These are phyloP conservation scores for Cymbidium sinense DNA, from an alignment of 106 monocot genomes.

Conservation along the genomic window DNA sequence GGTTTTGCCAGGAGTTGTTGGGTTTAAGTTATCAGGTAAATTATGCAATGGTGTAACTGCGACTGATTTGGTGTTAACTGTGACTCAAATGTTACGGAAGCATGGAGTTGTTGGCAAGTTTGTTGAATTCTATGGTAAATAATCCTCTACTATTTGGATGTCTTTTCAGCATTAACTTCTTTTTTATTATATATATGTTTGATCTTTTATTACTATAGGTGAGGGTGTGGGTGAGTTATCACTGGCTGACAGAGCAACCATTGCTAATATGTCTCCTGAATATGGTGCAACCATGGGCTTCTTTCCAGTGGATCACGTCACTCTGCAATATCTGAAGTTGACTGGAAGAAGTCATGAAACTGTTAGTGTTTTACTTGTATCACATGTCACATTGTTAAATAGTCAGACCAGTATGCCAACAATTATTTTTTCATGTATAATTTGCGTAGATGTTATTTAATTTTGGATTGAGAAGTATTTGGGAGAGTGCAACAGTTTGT, in stretches of 20 bases:
- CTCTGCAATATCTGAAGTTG: constrained; percentile 72
- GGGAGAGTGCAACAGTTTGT: too few relatives aligned
- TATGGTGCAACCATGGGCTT: constrained; percentile 99
- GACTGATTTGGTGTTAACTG: constrained; percentile 85
- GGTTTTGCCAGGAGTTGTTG: constrained; percentile 95
- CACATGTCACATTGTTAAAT: neutral
- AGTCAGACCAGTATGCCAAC: neutral
- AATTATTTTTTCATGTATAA: neutral
- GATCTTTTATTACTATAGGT: constrained; percentile 31
- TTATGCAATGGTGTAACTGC: constrained; percentile 80
- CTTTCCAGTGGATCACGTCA: constrained; percentile 93
- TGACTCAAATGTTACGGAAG: constrained; percentile 85
- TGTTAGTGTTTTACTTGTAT: constrained; percentile 23
- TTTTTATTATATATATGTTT: neutral
- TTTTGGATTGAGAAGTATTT: neutral
- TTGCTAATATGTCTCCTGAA: constrained; percentile 97
- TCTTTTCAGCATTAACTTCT: neutral
- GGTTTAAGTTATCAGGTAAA: constrained; percentile 78
- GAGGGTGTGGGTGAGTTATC: constrained; percentile 73
- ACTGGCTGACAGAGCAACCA: constrained; percentile 87
- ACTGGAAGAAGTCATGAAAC: constrained; percentile 97
- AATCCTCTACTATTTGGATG: neutral
- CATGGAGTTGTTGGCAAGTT: constrained; percentile 97
- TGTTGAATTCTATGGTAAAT: constrained; percentile 89
- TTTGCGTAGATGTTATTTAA: neutral